Conservation (phyloP, 805 yeast genomes). For the Ogataea siamensis region DNA sequence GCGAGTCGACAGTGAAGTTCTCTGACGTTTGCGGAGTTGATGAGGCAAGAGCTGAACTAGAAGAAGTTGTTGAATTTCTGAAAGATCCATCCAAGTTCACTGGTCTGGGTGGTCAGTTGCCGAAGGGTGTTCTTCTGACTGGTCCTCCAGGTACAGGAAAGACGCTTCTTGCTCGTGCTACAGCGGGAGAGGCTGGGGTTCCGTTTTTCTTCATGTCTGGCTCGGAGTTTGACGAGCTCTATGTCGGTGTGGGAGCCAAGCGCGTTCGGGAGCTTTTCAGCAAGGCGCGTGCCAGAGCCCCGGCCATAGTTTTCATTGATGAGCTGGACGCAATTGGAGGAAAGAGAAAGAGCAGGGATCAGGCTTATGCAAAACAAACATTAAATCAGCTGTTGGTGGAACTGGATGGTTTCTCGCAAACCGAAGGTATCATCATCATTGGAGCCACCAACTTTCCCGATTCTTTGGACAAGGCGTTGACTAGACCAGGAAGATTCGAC, state of each 20-base stretch:
- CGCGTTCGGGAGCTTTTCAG: conserved; percentile 91
- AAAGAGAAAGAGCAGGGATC: conserved; percentile 94
- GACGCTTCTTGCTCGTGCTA: conserved; percentile 92
- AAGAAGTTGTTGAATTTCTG: conserved; percentile 96
- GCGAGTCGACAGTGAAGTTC: conserved; percentile 63
- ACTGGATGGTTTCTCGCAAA: conserved; percentile 91
- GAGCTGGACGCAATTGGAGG: conserved; percentile 99
- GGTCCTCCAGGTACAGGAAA: conserved; percentile 99
- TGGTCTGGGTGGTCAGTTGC: conserved; percentile 94
- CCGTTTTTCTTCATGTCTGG: conserved; percentile 99
- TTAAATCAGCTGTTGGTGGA: conserved; percentile 93
- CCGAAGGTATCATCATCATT: conserved; percentile 89
- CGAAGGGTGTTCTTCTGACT: conserved; percentile 93
- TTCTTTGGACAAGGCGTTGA: conserved; percentile 91
- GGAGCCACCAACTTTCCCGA: conserved; percentile 99
- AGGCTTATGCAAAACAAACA: conserved; percentile 97
- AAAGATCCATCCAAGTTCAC: conserved; percentile 96
- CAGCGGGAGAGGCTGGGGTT: conserved; percentile 99
- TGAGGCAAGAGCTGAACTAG: conserved; percentile 96
- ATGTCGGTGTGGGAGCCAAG: conserved; percentile 99
- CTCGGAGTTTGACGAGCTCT: conserved; percentile 95
- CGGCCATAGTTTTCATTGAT: conserved; percentile 95
- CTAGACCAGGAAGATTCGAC: conserved; percentile 98
- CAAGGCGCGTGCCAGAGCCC: conserved; percentile 93
- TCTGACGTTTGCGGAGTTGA: conserved; percentile 96